phyloP scores from a whole-genome alignment of 2,329 filamentous ascomycete species.

The Seiridium unicorne region DNA sequence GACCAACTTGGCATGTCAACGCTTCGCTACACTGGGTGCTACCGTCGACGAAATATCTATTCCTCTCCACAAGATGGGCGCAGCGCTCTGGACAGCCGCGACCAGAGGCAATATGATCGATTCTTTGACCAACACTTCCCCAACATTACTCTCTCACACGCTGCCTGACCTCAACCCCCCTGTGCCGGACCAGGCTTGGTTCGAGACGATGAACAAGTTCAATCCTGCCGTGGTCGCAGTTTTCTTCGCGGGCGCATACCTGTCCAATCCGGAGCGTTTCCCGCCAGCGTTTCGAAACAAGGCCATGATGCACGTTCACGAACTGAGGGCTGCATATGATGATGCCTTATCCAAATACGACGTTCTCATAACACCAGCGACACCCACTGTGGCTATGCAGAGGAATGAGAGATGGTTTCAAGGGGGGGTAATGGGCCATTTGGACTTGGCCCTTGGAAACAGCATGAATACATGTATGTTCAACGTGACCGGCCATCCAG shows the following conservation, averaged over 20 bases:
- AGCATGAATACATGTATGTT: slow-evolving; percentile 45
- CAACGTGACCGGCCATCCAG: slow-evolving; percentile 50
- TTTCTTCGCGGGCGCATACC: slow-evolving; percentile 34
- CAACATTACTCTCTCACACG: slow-evolving; percentile 28
- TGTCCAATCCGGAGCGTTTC: slow-evolving; percentile 22
- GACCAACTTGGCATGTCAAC: slow-evolving; percentile 34
- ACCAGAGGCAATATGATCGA: slow-evolving; percentile 30
- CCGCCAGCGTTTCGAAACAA: slow-evolving; percentile 36
- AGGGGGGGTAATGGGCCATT: not conserved
- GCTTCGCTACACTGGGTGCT: slow-evolving; percentile 36
- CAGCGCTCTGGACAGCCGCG: slow-evolving; percentile 45
- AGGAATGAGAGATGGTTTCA: not conserved
- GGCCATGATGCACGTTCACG: slow-evolving; percentile 41
- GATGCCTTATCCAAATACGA: slow-evolving; percentile 38
- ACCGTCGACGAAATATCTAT: slow-evolving; percentile 42
- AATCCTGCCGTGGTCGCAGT: slow-evolving; percentile 46
- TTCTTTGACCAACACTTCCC: slow-evolving; percentile 24
- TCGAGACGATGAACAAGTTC: slow-evolving; percentile 36
- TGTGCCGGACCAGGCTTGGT: slow-evolving; percentile 35
- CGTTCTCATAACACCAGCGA: slow-evolving; percentile 45
- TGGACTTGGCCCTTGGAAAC: slow-evolving; percentile 37
- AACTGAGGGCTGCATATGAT: slow-evolving; percentile 47
- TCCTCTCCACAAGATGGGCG: slow-evolving; percentile 44
- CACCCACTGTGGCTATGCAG: slow-evolving; percentile 23
- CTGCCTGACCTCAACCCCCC: slow-evolving; percentile 26